Percentiles rank a stretch among this genome's conserved stretches.
Evolutionary conservation across 495 filamentous ascomycete species (phyloP).

Genomic region (Saxophila tyrrhenica): DNA sequence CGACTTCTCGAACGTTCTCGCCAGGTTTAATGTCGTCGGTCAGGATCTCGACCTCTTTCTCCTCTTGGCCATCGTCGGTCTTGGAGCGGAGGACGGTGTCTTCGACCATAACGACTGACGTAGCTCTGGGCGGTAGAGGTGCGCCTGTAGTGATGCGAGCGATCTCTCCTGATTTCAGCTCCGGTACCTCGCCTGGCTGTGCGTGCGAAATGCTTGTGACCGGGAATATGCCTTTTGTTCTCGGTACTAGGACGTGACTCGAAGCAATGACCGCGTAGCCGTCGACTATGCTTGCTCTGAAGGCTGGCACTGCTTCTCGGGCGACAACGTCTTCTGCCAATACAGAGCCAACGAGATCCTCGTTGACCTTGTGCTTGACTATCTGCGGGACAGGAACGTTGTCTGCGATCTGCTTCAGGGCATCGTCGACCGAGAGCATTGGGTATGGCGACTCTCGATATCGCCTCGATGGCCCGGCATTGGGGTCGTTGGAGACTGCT

Average conservation of each 20-base stretch:
- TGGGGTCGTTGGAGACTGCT: conserved; percentile 66
- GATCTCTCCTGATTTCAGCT: conserved; percentile 61
- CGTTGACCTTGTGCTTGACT: conserved; percentile 47
- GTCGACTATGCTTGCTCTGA: conserved; percentile 91
- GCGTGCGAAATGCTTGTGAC: conserved; percentile 84
- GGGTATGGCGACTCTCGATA: conserved; percentile 83
- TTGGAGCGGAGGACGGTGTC: conserved; percentile 64
- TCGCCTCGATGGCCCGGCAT: conserved; percentile 61
- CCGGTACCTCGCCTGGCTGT: conserved; percentile 45
- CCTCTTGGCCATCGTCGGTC: conserved; percentile 73
- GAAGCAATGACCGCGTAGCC: conserved; percentile 75
- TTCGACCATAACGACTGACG: conserved; percentile 94
- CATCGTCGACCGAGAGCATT: conserved; percentile 77
- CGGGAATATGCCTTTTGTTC: conserved; percentile 66
- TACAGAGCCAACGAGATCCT: conserved; percentile 57
- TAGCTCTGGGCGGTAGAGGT: conserved; percentile 77
- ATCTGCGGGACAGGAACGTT: conserved; percentile 51
- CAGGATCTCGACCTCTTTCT: conserved; percentile 74
- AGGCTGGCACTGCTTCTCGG: conserved; percentile 76
- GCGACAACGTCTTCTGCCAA: conserved; percentile 76
- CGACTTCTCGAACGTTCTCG: conserved; percentile 85
- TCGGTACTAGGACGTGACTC: conserved; percentile 36
- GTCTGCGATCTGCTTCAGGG: conserved; percentile 56
- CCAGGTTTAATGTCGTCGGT: conserved; percentile 60
- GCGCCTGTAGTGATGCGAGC: conserved; percentile 91